Conservation (phyloP, 2,329 filamentous ascomycete genomes). For the Paecilomyces formosus region DNA sequence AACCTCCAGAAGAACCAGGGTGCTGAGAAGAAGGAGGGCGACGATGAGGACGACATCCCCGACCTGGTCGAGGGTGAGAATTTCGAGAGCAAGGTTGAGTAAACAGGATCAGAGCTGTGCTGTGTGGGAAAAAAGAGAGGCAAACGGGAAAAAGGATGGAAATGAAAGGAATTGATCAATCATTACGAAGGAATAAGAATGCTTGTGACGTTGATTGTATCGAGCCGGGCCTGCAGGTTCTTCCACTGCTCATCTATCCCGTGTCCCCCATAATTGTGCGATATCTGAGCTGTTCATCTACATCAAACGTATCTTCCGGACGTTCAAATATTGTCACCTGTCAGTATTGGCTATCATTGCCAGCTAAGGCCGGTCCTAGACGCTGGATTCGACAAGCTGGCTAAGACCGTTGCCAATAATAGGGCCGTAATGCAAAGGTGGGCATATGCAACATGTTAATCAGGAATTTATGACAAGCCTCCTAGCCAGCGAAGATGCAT, state of each 20-base stretch:
- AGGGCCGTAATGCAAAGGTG: too few relatives aligned
- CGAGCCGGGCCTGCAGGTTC: background rate
- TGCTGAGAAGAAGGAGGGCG: conserved; percentile 61
- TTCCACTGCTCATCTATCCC: background rate
- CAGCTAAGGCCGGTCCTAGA: background rate
- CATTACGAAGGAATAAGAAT: background rate
- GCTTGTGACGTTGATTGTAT: background rate
- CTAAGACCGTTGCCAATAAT: too few relatives aligned
- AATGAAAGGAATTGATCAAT: conserved; percentile 14
- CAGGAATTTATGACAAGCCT: too few relatives aligned
- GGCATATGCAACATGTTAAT: too few relatives aligned
- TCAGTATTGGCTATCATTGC: background rate
- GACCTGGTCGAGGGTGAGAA: conserved; percentile 95
- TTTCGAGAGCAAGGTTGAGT: conserved; percentile 98
- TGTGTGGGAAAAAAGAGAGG: conserved; percentile 1
- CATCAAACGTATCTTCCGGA: background rate
- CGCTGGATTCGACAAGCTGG: too few relatives aligned
- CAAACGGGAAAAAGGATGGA: conserved; percentile 3
- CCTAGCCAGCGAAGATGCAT: background rate
- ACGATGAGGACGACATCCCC: conserved; percentile 82
- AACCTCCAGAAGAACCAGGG: conserved; percentile 92
- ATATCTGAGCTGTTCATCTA: background rate
- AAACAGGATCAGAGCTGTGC: conserved; percentile 32
- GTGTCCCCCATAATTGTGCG: background rate
- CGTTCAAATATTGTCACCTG: background rate